Evolutionary conservation across 1,139 yeast species (phyloP), one percentile per base, ranked within the genome.

Genomic region (Taphrina pruni): DNA sequence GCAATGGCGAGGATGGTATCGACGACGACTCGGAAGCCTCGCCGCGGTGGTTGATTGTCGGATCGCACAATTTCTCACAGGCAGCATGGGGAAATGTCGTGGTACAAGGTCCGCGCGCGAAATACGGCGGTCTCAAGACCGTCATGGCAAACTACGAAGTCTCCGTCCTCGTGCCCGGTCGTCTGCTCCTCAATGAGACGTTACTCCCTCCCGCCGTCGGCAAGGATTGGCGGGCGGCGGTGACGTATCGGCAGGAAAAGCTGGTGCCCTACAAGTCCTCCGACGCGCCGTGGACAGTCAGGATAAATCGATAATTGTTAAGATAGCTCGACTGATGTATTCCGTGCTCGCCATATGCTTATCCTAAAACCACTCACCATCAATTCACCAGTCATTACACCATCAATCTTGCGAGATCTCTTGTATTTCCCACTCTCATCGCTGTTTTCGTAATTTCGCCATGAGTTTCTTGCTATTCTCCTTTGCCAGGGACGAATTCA

Each of bases 401-500:
- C 17, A 17, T 17, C 17, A 17, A 17, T 17, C 17, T 17, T 17
- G 17, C 17, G 17, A 17, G 0, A 17, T 17, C 17, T 17, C 17
- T 17, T 17, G 17, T 17, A 17, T 17, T 17, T 17, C 17, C 17
- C 17, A 17, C 17, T 17, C 17, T 58, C 52, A 58, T 45, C 62
- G 62, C 54, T 58, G 62, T 45, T 58, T 58, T 45, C 62, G 38
- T 45, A 64, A 50, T 39, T 45, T 54, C 26, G 60, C 67, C 67
- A 64, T 64, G 17, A 64, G 48, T 38, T 36, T 46, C 58, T 64
- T 64, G 48, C 67, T 64, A 32, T 46, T 54, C 39, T 64, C 67
- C 46, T 64, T 64, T 26, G 61, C 60, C 60, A 64, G 36, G 26
- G 67, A 43, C 11, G 67, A 64, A 32, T 64, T 64, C 58, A 54